These are phyloP conservation scores for Plantago major DNA, from an alignment of 257 asterid species.

Conservation along the genomic window DNA sequence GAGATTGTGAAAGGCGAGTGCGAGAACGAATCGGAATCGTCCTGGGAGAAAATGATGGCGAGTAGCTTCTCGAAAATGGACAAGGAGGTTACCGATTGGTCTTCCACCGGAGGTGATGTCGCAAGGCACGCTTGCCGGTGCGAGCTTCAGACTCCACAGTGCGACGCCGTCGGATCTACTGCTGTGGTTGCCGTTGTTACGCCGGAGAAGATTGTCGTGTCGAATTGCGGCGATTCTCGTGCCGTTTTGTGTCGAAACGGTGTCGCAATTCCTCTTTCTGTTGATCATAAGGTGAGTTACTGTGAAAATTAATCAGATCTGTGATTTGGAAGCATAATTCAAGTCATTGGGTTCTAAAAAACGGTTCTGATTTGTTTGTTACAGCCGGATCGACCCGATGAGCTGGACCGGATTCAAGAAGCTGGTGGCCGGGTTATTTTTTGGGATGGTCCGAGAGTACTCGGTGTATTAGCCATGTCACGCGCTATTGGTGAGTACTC, in stretches of 20 bases:
- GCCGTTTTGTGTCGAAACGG: slow-evolving; percentile 93
- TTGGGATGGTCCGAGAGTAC: slow-evolving; percentile 92
- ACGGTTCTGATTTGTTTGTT: neutral
- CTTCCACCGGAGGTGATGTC: slow-evolving; percentile 15
- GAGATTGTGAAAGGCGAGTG: slow-evolving; percentile 69
- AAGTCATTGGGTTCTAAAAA: neutral
- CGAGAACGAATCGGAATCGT: slow-evolving; percentile 28
- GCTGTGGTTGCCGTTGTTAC: slow-evolving; percentile 82
- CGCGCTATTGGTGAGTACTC: slow-evolving; percentile 53
- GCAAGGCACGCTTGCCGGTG: slow-evolving; percentile 64
- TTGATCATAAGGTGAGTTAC: slow-evolving; percentile 72
- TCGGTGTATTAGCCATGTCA: slow-evolving; percentile 92
- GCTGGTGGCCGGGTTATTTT: slow-evolving; percentile 95
- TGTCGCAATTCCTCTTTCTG: slow-evolving; percentile 73
- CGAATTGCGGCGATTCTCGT: slow-evolving; percentile 96
- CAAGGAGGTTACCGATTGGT: slow-evolving; percentile 51
- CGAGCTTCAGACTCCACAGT: slow-evolving; percentile 80
- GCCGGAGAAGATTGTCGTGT: slow-evolving; percentile 66
- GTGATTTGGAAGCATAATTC: neutral
- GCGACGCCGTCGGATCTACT: slow-evolving; percentile 97
- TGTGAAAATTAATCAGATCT: neutral
- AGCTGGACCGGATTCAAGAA: slow-evolving; percentile 66
- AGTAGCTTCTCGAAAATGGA: slow-evolving; percentile 74
- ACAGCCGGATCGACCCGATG: slow-evolving; percentile 93
- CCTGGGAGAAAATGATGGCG: slow-evolving; percentile 59